A percentile compares a stretch with the other conserved stretches of the same genome.
These are phyloP conservation scores for Penicillium sclerotigenum DNA, from an alignment of 2,329 filamentous ascomycete genomes.

Conservation along the genomic window DNA sequence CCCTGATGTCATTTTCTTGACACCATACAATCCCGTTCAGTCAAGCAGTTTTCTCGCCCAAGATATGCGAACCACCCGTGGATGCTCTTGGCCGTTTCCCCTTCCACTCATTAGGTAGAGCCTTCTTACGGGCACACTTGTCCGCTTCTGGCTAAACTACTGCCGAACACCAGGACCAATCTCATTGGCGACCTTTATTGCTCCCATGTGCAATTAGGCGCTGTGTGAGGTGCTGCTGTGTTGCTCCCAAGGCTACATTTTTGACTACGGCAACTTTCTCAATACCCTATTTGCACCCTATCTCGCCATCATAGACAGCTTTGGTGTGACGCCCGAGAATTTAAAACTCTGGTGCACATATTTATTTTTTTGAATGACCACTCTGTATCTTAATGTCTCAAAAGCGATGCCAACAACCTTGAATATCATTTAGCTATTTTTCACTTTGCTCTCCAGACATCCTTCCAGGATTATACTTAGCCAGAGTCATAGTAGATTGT, in stretches of 20 bases:
- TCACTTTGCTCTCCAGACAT: background rate
- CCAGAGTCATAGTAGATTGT: background rate
- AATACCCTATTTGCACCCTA: background rate
- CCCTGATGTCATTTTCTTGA: background rate
- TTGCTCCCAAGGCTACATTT: background rate
- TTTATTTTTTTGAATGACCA: conserved; percentile 1
- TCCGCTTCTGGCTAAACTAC: background rate
- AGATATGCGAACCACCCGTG: background rate
- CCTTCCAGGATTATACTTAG: background rate
- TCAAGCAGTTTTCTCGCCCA: background rate
- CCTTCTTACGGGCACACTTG: background rate
- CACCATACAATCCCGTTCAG: background rate
- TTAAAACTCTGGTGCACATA: background rate
- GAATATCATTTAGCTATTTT: background rate
- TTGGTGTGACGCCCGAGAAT: background rate
- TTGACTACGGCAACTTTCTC: background rate
- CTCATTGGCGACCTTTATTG: background rate
- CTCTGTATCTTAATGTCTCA: conserved; percentile 3
- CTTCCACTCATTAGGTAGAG: background rate
- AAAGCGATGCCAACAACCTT: conserved; percentile 5
- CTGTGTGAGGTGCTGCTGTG: background rate
- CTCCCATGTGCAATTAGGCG: background rate
- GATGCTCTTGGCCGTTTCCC: background rate
- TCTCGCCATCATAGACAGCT: background rate
- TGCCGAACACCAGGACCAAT: background rate